These are phyloP conservation scores for Geotrichum europaeum DNA, from an alignment of 1,139 yeast genomes.

Conservation along the genomic window DNA sequence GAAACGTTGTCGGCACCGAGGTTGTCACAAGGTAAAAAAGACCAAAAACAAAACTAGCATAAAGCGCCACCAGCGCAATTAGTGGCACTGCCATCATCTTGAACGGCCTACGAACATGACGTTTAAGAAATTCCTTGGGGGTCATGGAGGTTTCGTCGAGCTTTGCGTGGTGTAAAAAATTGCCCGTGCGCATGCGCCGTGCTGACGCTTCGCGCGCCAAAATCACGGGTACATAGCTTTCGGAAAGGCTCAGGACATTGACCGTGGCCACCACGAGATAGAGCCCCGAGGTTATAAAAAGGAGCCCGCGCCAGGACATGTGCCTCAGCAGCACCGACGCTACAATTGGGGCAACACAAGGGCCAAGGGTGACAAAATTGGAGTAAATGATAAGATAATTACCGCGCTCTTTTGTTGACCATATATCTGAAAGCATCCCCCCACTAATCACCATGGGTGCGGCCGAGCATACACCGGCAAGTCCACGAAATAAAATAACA, in stretches of 20 bases:
- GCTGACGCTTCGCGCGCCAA: conserved; percentile 51
- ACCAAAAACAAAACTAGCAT: conserved; percentile 45
- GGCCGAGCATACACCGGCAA: conserved; percentile 67
- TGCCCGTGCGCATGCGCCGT: conserved; percentile 55
- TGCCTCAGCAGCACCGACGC: conserved; percentile 53
- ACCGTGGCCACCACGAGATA: conserved; percentile 52
- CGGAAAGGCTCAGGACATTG: conserved; percentile 49
- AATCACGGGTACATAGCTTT: conserved; percentile 66
- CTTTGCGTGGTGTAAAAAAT: conserved; percentile 41
- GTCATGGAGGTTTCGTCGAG: conserved; percentile 42
- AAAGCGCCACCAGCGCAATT: conserved; percentile 39
- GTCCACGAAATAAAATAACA: conserved; percentile 57
- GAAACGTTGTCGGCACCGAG: conserved; percentile 37
- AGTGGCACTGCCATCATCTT: conserved; percentile 44
- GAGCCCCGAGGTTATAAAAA: conserved; percentile 60
- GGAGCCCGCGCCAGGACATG: conserved; percentile 51
- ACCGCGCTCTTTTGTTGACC: conserved; percentile 57
- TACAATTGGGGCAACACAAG: conserved; percentile 64
- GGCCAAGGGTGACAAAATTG: conserved; percentile 66
- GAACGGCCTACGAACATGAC: conserved; percentile 42
- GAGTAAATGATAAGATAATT: conserved; percentile 66
- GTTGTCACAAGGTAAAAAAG: conserved; percentile 40
- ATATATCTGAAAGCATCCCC: conserved; percentile 71
- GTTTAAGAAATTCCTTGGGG: conserved; percentile 35
- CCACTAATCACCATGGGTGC: conserved; percentile 73